Evolutionary conservation across 1,139 yeast species (phyloP), one percentile per base, ranked within the genome.

Genomic region (Zygoascus sp.): DNA sequence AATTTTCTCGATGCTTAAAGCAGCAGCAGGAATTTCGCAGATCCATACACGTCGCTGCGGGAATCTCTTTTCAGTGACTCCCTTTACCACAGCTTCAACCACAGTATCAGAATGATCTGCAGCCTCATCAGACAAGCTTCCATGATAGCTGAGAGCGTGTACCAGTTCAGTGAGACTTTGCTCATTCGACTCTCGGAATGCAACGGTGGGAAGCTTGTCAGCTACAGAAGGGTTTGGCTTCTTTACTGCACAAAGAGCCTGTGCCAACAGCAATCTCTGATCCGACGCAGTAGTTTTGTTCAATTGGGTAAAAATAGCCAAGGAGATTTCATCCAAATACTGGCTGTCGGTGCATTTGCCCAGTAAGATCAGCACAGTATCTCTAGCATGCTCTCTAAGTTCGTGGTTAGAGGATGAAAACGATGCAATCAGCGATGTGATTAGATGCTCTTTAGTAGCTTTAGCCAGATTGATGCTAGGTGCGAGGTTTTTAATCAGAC

Each of bases 161-260:
- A 83, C 67, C 52, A 80, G 69, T 5, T 71, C 67, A 2, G 67
- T 53, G 43, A 88, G 70, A 0, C 87, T 79, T 1, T 57, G 37
- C 61, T 92, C 97, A 56, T 88, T 87, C 46, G 80, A 77, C 59
- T 90, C 97, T 58, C 87, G 89, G 1, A 76, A 56, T 7, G 83
- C 70, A 15, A 80, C 66, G 1, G 83, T 74, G 2, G 73, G 54
- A 32, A 88, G 59, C 0, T 67, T 70, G 1, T 67, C 59, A 1
- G 78, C 64, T 10, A 82, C 64, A 25, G 67, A 67, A 5, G 56
- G 1, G 75, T 16, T 19, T 1, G 58, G 9, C 50, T 41, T n/a
- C 63, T 57, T 32, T 46, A 62, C 48, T 1, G 57, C 47, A 0
- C 60, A 52, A 13, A 83, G 56, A 17, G 76, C 66, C 13, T 61